phyloP scores from a whole-genome alignment of 106 monocot genomes.

The Ottelia alismoides region DNA sequence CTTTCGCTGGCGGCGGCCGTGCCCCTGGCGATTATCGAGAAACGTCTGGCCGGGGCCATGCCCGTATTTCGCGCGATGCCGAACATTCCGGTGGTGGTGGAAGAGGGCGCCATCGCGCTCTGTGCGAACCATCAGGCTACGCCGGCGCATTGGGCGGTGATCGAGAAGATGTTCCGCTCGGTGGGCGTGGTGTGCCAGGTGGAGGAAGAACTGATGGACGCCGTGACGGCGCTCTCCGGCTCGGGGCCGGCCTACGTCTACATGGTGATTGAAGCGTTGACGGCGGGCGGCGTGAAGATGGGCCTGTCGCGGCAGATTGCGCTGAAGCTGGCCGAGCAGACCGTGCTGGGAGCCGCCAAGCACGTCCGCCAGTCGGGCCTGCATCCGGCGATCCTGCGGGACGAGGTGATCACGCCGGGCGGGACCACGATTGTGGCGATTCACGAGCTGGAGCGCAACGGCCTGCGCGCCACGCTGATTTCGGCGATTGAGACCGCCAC shows the following conservation, averaged over 20 bases:
- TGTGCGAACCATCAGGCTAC: neutral
- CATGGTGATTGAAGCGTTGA: neutral
- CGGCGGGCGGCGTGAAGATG: neutral
- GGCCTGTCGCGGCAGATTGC: neutral
- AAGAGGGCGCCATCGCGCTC: neutral
- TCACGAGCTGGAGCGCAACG: neutral
- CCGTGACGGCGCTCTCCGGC: neutral
- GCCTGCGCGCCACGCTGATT: too few species aligned
- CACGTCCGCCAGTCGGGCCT: neutral
- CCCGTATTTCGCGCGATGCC: neutral
- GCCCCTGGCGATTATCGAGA: too few species aligned
- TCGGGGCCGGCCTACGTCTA: neutral
- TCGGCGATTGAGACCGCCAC: neutral
- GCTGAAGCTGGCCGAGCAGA: neutral
- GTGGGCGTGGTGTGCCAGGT: neutral
- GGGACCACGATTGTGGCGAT: neutral
- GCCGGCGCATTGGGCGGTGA: neutral
- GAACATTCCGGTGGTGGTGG: neutral
- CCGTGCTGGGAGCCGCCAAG: neutral
- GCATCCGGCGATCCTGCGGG: neutral
- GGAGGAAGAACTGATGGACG: neutral
- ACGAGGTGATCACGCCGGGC: neutral
- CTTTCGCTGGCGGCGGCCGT: too few species aligned
- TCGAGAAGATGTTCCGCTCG: neutral
- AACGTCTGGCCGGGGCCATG: too few species aligned